phyloP scores from a whole-genome alignment of 2,329 filamentous ascomycete species.

The Orbilia ellipsospora region DNA sequence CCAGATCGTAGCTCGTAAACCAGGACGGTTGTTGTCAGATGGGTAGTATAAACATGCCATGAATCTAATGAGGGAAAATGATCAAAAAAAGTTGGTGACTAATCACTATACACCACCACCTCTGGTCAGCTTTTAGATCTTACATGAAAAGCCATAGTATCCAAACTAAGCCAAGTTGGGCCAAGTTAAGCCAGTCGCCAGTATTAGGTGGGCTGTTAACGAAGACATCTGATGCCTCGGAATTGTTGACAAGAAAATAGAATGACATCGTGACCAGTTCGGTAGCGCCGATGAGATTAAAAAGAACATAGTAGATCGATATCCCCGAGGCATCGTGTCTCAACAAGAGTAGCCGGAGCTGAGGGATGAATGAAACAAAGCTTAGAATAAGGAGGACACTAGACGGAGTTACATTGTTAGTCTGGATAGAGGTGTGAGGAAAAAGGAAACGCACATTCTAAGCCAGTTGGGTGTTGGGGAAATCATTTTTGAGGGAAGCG shows the following conservation, averaged over 20 bases:
- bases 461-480: constrained; percentile 4
- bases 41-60: constrained; percentile 4
- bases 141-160: constrained; percentile 6
- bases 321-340: constrained; percentile 3
- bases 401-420: constrained; percentile 4
- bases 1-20: constrained; percentile 5
- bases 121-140: constrained; percentile 4
- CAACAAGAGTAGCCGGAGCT: constrained; percentile 3
- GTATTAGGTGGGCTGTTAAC: constrained; percentile 5
- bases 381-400: constrained; percentile 3
- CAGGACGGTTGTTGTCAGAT: constrained; percentile 5
- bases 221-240: constrained; percentile 5
- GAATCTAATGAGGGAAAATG: not conserved
- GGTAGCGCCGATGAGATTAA: constrained; percentile 1
- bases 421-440: constrained; percentile 5
- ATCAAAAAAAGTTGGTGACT: constrained; percentile 3
- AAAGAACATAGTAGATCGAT: constrained; percentile 5
- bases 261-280: constrained; percentile 5
- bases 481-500: constrained; percentile 2
- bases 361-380: constrained; percentile 6
- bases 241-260: constrained; percentile 7
- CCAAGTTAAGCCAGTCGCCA: constrained; percentile 5
- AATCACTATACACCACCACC: constrained; percentile 4
- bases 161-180: constrained; percentile 5
- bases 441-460: constrained; percentile 6